Conservation (phyloP, 257 asterid species). For the Voacanga thouarsii region DNA sequence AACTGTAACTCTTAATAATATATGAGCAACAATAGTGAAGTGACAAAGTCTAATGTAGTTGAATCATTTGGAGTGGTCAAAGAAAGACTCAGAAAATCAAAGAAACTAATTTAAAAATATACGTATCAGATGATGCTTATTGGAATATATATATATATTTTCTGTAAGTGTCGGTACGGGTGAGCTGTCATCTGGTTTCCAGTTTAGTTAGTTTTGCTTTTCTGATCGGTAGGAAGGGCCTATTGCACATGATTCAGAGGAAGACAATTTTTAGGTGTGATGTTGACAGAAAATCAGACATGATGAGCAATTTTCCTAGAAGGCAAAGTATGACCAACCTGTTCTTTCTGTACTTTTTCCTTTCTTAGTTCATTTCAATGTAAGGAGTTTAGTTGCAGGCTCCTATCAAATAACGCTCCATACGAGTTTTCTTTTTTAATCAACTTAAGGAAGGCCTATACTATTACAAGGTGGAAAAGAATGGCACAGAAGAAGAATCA, state of each 20-base stretch:
- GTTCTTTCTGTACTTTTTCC: not conserved
- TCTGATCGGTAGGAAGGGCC: constrained; percentile 2
- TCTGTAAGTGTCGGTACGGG: constrained; percentile 1
- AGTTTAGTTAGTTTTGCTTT: constrained; percentile 6
- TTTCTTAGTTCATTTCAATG: not conserved
- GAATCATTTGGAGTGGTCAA: not conserved
- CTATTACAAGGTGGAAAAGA: too few species aligned
- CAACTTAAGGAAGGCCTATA: too few species aligned
- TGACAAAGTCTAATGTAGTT: not conserved
- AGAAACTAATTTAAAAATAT: too few species aligned
- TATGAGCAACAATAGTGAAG: not conserved
- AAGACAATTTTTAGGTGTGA: not conserved
- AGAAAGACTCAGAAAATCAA: not conserved
- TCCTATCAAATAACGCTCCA: too few species aligned
- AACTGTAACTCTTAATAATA: not conserved
- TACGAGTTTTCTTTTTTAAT: too few species aligned
- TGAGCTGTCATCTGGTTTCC: not conserved
- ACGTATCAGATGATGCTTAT: not conserved
- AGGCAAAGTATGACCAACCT: constrained; percentile 1
- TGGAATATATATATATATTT: not conserved
- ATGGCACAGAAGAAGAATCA: too few species aligned
- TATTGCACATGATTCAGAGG: not conserved
- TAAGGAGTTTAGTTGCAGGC: not conserved
- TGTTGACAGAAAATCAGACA: constrained; percentile 4
- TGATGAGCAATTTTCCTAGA: not conserved